Evolutionary conservation across 2,329 filamentous ascomycete genomes (phyloP).

Genomic region (Alternaria tenuissima): DNA sequence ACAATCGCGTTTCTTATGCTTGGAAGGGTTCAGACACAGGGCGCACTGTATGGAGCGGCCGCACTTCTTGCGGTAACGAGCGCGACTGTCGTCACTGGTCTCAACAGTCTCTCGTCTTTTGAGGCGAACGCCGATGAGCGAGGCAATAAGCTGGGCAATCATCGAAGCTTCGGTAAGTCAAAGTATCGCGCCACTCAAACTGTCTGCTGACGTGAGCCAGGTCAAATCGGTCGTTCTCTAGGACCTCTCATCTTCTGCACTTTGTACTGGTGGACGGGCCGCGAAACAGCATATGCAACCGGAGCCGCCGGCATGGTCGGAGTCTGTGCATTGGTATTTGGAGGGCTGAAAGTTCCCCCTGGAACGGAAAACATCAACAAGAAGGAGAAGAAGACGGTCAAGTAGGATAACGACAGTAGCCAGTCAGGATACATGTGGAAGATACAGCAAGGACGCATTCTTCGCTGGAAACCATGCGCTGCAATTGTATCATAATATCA

Average conservation of each 20-base stretch:
- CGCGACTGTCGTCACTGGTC: conserved; percentile 90
- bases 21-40: conserved; percentile 71
- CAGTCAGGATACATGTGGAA: neutral
- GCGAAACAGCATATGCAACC: conserved; percentile 82
- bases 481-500: neutral
- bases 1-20: conserved; percentile 83
- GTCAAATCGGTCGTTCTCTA: conserved; percentile 85
- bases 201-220: conserved; percentile 55
- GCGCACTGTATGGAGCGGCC: conserved; percentile 80
- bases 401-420: neutral
- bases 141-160: conserved; percentile 83
- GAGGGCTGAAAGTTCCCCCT: conserved; percentile 72
- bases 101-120: conserved; percentile 92
- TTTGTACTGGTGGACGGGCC: conserved; percentile 97
- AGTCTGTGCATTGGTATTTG: conserved; percentile 76
- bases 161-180: conserved; percentile 69
- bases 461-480: neutral
- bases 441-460: neutral
- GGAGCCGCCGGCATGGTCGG: conserved; percentile 82
- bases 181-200: neutral
- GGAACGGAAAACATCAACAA: conserved; percentile 46
- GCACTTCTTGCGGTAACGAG: conserved; percentile 87
- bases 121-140: conserved; percentile 82
- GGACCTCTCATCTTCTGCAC: conserved; percentile 92
- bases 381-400: conserved; percentile 25